phyloP scores from a whole-genome alignment of 331 rosid genomes.

The Saraca asoca region DNA sequence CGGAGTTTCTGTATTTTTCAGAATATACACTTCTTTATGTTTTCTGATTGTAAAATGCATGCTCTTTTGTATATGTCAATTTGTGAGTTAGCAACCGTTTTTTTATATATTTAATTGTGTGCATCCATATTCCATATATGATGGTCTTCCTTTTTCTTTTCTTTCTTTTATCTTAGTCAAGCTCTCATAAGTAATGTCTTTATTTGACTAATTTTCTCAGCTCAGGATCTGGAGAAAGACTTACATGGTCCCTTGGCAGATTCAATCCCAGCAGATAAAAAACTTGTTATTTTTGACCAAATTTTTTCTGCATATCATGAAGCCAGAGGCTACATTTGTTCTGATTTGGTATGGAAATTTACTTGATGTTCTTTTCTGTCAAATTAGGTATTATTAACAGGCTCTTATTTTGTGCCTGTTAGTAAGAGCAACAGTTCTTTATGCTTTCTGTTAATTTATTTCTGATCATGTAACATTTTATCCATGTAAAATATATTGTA shows the following conservation, averaged over 20 bases:
- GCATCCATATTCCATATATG: background rate
- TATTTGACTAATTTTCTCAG: slow-evolving; percentile 58
- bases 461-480: background rate
- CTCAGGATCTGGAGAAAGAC: slow-evolving; percentile 96
- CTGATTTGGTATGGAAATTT: slow-evolving; percentile 80
- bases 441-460: slow-evolving; percentile 16
- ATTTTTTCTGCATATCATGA: slow-evolving; percentile 90
- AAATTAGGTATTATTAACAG: slow-evolving; percentile 22
- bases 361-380: slow-evolving; percentile 3
- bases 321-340: slow-evolving; percentile 88
- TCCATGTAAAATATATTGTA: slow-evolving; percentile 32
- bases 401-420: background rate
- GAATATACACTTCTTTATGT: background rate
- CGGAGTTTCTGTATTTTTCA: too few relatives aligned
- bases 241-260: slow-evolving; percentile 65
- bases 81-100: slow-evolving; percentile 7
- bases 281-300: slow-evolving; percentile 80
- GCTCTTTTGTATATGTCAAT: background rate
- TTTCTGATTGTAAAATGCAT: background rate
- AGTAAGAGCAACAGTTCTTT: background rate
- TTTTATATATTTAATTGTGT: slow-evolving; percentile 14
- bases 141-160: slow-evolving; percentile 7
- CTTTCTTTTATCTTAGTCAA: slow-evolving; percentile 10
- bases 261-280: slow-evolving; percentile 78
- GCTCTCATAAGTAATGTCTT: slow-evolving; percentile 29